phyloP scores from a whole-genome alignment of 2,329 filamentous ascomycete species.

The Dichotomopilus funicola region DNA sequence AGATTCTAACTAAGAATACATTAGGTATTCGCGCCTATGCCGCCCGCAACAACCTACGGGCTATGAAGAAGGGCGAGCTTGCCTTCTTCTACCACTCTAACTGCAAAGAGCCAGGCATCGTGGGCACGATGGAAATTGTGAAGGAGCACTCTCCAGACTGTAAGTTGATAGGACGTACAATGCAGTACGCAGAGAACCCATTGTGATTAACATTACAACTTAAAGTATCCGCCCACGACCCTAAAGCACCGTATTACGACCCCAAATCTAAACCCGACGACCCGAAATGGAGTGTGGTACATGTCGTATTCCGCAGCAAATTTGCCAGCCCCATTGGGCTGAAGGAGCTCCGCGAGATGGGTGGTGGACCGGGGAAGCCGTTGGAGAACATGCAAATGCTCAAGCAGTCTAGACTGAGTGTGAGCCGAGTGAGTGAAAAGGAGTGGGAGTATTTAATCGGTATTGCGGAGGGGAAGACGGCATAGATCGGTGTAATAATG shows the following conservation, averaged over 20 bases:
- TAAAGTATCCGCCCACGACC: conserved; percentile 63
- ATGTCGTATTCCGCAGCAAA: conserved; percentile 81
- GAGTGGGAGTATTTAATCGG: conserved; percentile 61
- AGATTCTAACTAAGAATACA: no score
- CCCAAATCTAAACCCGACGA: conserved; percentile 60
- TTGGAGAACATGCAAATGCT: conserved; percentile 76
- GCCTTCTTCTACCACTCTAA: conserved; percentile 98
- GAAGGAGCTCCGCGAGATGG: conserved; percentile 62
- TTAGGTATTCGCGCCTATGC: conserved; percentile 45
- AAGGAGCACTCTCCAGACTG: conserved; percentile 74
- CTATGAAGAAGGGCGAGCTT: conserved; percentile 85
- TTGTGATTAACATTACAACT: not conserved
- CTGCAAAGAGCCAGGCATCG: conserved; percentile 82
- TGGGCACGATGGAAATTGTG: conserved; percentile 83
- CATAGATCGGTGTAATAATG: not conserved
- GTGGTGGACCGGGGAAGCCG: conserved; percentile 45
- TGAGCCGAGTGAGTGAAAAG: conserved; percentile 56
- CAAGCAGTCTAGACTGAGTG: conserved; percentile 75
- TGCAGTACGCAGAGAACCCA: not conserved
- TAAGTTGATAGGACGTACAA: conserved; percentile 33
- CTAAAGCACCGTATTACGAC: conserved; percentile 76
- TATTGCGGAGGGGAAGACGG: conserved; percentile 42
- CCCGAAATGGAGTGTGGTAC: conserved; percentile 82
- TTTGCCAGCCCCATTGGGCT: conserved; percentile 66
- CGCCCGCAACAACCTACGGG: conserved; percentile 82